phyloP scores from a whole-genome alignment of 2,329 filamentous ascomycete species.

The Microascus cirrosus region DNA sequence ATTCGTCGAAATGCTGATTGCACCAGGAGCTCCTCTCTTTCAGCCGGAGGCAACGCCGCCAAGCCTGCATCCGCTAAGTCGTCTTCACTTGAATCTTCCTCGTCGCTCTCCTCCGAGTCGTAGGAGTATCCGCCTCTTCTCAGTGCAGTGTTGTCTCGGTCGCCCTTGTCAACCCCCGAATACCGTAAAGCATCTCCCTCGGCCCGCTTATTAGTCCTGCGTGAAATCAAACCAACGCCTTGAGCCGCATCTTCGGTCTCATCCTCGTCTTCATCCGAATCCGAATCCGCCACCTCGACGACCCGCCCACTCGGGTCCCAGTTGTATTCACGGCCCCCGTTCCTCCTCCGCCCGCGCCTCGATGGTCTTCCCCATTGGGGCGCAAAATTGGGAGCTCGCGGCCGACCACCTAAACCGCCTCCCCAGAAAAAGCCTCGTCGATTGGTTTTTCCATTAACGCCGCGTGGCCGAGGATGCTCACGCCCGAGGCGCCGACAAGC shows the following conservation, averaged over 20 bases:
- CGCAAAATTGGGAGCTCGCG: slow-evolving; percentile 93
- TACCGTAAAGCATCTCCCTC: slow-evolving; percentile 43
- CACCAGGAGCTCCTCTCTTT: slow-evolving; percentile 65
- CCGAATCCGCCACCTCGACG: slow-evolving; percentile 51
- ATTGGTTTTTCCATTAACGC: slow-evolving; percentile 96
- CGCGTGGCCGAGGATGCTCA: slow-evolving; percentile 90
- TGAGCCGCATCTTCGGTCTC: neutral
- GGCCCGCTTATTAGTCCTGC: slow-evolving; percentile 33
- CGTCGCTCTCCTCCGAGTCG: slow-evolving; percentile 17
- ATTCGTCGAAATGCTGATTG: slow-evolving; percentile 73
- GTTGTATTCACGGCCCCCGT: slow-evolving; percentile 11
- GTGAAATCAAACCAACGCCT: slow-evolving; percentile 16
- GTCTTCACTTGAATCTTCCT: slow-evolving; percentile 34
- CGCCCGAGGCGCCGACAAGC: slow-evolving; percentile 90
- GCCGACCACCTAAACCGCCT: slow-evolving; percentile 99
- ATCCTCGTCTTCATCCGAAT: slow-evolving; percentile 40
- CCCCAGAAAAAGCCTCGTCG: slow-evolving; percentile 99
- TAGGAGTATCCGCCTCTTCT: slow-evolving; percentile 4
- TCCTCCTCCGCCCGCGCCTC: slow-evolving; percentile 59
- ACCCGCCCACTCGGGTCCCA: slow-evolving; percentile 21
- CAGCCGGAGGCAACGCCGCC: slow-evolving; percentile 38
- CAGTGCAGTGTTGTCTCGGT: slow-evolving; percentile 20
- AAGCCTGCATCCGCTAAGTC: slow-evolving; percentile 40
- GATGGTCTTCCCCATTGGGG: slow-evolving; percentile 99
- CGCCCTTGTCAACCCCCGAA: slow-evolving; percentile 46